phyloP scores from a whole-genome alignment of 2,329 filamentous ascomycete species.

The Tolypocladium ovalisporum region DNA sequence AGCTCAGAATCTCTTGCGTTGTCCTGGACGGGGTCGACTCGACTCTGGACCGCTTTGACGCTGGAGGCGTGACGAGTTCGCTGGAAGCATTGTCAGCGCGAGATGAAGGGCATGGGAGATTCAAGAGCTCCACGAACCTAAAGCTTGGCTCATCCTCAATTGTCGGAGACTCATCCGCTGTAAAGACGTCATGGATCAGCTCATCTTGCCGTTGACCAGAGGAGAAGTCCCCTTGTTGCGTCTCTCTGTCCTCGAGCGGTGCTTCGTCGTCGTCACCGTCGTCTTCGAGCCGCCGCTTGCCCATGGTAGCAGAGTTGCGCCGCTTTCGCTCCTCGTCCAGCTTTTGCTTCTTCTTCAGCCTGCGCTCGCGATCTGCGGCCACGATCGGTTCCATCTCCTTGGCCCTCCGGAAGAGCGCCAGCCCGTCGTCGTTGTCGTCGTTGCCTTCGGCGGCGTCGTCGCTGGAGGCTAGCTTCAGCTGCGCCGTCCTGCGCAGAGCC shows the following conservation, averaged over 20 bases:
- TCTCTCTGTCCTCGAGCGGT: constrained; percentile 2
- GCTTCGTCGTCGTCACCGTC: not conserved
- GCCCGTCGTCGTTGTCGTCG: constrained; percentile 22
- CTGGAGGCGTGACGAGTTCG: constrained; percentile 23
- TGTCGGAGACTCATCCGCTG: constrained; percentile 5
- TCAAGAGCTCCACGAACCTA: constrained; percentile 9
- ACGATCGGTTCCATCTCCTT: constrained; percentile 37
- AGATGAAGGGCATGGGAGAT: too few species aligned
- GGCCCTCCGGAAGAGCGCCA: constrained; percentile 39
- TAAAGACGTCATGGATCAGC: not conserved
- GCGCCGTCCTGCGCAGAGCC: constrained; percentile 23
- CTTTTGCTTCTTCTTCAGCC: constrained; percentile 14
- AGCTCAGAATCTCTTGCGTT: constrained; percentile 3
- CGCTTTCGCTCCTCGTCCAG: constrained; percentile 8
- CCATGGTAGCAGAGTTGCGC: constrained; percentile 4
- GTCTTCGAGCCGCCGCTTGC: constrained; percentile 12
- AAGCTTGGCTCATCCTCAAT: constrained; percentile 4
- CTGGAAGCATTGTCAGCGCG: constrained; percentile 8
- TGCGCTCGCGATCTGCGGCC: constrained; percentile 27
- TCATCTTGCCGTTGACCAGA: not conserved
- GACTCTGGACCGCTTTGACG: constrained; percentile 25
- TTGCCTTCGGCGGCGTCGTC: constrained; percentile 7
- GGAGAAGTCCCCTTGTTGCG: not conserved
- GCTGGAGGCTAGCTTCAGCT: constrained; percentile 12
- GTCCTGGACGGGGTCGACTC: constrained; percentile 11